Base-by-base conservation (phyloP, 352 stramenopile species). In the Phytopythium cucurbitacearum region DNA sequence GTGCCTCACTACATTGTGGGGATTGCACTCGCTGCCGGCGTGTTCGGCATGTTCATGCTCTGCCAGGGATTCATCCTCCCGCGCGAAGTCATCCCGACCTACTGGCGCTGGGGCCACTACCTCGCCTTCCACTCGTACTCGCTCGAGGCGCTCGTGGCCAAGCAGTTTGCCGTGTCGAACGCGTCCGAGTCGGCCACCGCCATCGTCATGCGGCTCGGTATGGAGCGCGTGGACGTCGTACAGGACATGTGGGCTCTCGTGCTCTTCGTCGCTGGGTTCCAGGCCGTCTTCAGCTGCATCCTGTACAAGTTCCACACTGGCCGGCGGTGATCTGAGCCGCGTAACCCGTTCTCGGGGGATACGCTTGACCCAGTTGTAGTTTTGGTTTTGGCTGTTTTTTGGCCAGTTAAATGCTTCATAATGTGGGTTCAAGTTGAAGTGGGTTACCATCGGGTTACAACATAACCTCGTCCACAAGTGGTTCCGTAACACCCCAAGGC, bases 101-200 rank as follows among this genome's bases (percentile, higher is more conserved):
- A 85, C 60, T 85, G 85, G 68, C 73, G 71, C 41, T 96, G 85
- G 86, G 68, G 69, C n/a, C 89, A 94, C 62, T 91, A 94, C 69
- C 42, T 91, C 7, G 75, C 75, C 7, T 91, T 95, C 62, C 85
- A 91, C 65, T 87, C 83, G 42, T 94, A 92, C 53, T 71, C 69
- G 45, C 91, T 95, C 64, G 60, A 88, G 68, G 74, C 67, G 12
- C 88, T 95, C 59, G 76, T 94, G 67, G 81, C 75, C 59, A 67
- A 91, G 39, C 73, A 95, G 43, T 94, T 91, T 51, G 57, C 59
- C 11, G 37, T 64, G 9, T 51, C 65, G 55, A 57, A 60, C 39
- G 48, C 62, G 36, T 63, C 62, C 39, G 37, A 42, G 4, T n/a
- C 39, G n/a, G 56, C 56, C 5, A 46, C 51, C 38, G 51, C 4